phyloP scores from a whole-genome alignment of 306 rosid genomes.

The Pyrus betulifolia region DNA sequence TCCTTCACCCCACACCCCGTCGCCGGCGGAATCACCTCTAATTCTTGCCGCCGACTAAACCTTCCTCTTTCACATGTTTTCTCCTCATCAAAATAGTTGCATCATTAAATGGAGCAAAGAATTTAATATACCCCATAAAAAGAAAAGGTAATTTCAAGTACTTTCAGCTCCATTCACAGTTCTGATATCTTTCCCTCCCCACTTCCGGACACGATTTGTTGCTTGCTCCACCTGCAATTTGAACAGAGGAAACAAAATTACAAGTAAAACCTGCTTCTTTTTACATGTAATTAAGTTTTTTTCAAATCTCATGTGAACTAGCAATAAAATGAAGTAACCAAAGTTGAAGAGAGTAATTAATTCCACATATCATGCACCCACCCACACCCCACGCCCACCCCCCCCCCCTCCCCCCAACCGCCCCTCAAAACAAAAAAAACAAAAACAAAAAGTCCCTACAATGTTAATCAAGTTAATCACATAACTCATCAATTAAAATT shows the following conservation, averaged over 20 bases:
- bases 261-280: too few species aligned
- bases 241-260: too few species aligned
- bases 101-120: too few species aligned
- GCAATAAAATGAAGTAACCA: neutral
- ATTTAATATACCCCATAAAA: too few species aligned
- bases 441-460: constrained; percentile 20
- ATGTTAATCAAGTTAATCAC: neutral
- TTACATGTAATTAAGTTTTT: neutral
- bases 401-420: too few species aligned
- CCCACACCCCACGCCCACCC: neutral
- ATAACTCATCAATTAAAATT: neutral
- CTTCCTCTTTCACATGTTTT: too few species aligned
- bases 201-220: constrained; percentile 24
- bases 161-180: neutral
- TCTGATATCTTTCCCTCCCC: constrained; percentile 18
- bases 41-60: too few species aligned
- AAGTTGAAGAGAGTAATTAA: neutral
- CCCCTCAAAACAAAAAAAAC: too few species aligned
- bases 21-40: too few species aligned
- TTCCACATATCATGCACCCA: constrained; percentile 34
- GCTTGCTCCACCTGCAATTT: constrained; percentile 48
- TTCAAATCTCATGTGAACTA: neutral
- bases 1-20: too few species aligned
- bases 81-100: too few species aligned
- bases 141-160: neutral